Percentiles rank a stretch among this genome's conserved stretches.
These are phyloP conservation scores for Boletellus emodensis DNA, from an alignment of 768 basidiomycete species.

Conservation along the genomic window DNA sequence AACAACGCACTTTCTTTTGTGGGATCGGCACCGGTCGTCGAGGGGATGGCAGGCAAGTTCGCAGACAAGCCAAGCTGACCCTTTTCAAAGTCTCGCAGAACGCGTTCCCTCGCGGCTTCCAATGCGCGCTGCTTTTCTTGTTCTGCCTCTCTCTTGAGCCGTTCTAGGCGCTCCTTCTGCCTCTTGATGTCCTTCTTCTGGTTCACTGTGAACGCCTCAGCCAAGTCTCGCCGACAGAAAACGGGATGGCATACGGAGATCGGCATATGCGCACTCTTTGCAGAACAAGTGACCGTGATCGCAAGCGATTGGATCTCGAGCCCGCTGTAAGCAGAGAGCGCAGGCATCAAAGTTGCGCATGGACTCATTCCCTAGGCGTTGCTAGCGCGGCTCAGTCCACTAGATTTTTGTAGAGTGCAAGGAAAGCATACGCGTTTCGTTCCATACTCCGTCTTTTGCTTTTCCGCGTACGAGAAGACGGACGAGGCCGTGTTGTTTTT, in stretches of 20 bases:
- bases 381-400: constrained; percentile 18
- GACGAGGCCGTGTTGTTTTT: constrained; percentile 89
- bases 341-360: constrained; percentile 93
- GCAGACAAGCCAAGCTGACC: constrained; percentile 72
- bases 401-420: neutral
- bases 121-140: constrained; percentile 67
- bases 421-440: constrained; percentile 58
- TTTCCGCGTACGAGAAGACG: constrained; percentile 86
- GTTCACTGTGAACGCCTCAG: constrained; percentile 45
- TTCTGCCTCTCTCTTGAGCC: constrained; percentile 74
- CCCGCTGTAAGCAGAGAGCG: constrained; percentile 79
- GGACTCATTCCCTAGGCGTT: constrained; percentile 72
- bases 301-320: constrained; percentile 82
- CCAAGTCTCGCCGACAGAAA: constrained; percentile 1
- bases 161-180: constrained; percentile 78
- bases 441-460: constrained; percentile 77
- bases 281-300: constrained; percentile 89
- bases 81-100: constrained; percentile 85
- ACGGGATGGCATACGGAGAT: constrained; percentile 56
- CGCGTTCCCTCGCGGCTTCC: constrained; percentile 80
- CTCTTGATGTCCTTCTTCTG: constrained; percentile 93
- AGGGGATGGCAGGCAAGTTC: constrained; percentile 28
- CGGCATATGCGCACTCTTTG: constrained; percentile 88
- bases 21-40: constrained; percentile 36
- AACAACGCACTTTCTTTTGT: constrained; percentile 34